Evolutionary conservation across 106 monocot species (phyloP).

Genomic region (Triglochin maritima): DNA sequence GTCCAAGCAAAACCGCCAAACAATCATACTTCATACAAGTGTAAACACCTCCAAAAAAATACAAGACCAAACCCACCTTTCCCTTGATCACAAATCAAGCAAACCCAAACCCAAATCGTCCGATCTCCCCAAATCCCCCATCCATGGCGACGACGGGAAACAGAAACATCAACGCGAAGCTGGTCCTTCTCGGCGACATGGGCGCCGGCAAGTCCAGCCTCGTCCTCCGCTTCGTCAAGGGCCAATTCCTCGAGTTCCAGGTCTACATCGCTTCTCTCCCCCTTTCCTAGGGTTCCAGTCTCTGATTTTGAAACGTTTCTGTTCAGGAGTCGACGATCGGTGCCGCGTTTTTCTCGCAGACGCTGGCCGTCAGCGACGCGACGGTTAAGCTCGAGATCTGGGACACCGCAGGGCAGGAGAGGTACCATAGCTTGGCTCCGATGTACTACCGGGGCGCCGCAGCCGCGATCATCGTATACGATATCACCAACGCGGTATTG

Average conservation of each 20-base stretch:
- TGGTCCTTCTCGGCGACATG: conserved; percentile 94
- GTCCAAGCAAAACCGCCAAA: too few species aligned
- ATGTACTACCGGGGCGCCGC: conserved; percentile 98
- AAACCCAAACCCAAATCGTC: background rate
- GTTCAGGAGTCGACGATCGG: conserved; percentile 93
- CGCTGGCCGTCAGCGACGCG: conserved; percentile 71
- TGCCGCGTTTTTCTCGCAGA: conserved; percentile 96
- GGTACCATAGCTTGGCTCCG: conserved; percentile 93
- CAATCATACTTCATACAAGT: too few species aligned
- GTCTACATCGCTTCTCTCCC: conserved; percentile 12
- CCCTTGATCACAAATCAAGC: too few species aligned
- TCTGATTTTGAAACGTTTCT: background rate
- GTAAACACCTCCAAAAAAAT: too few species aligned
- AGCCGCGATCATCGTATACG: conserved; percentile 89
- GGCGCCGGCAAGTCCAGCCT: conserved; percentile 97
- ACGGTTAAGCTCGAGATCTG: conserved; percentile 98
- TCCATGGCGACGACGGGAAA: conserved; percentile 62
- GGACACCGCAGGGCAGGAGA: conserved; percentile 98
- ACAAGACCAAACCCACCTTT: too few species aligned
- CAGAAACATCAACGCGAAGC: conserved; percentile 72
- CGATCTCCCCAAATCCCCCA: background rate
- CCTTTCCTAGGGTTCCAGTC: background rate
- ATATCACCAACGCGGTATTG: conserved; percentile 69
- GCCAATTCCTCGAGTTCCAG: conserved; percentile 97
- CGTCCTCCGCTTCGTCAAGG: conserved; percentile 93